Percentiles rank a stretch among this genome's conserved stretches.
These are phyloP conservation scores for Fusarium equiseti DNA, from an alignment of 2,329 filamentous ascomycete species.

Conservation along the genomic window DNA sequence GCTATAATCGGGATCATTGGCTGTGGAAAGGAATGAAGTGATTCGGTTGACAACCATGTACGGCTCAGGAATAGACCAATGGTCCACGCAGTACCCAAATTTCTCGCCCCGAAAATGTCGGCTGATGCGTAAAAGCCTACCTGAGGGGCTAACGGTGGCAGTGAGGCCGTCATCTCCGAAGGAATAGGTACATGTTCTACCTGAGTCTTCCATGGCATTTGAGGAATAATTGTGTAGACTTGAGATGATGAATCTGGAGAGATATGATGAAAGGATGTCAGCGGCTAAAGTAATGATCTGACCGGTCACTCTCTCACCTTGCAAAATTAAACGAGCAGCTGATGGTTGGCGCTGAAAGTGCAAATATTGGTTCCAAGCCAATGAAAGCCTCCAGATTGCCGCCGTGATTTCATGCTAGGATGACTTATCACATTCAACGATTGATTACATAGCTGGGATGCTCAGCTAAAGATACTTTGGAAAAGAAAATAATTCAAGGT, in stretches of 20 bases:
- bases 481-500: too few species aligned
- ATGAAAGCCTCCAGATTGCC: background rate
- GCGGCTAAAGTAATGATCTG: background rate
- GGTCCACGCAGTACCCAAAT: background rate
- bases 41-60: background rate
- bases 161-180: background rate
- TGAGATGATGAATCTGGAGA: too few species aligned
- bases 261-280: background rate
- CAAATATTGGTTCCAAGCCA: background rate
- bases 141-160: background rate
- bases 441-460: too few species aligned
- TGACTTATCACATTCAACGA: background rate
- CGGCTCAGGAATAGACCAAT: accelerated
- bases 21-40: background rate
- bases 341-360: background rate
- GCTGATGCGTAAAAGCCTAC: background rate
- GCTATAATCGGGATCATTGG: background rate
- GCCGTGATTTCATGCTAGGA: background rate
- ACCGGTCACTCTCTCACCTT: background rate
- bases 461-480: too few species aligned
- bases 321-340: background rate
- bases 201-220: background rate
- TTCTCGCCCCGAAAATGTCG: background rate
- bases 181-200: background rate
- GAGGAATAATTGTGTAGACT: background rate